A percentile compares a stretch with the other conserved stretches of the same genome.
Evolutionary conservation across 306 rosid genomes (phyloP).

Genomic region (Rubus idaeus): DNA sequence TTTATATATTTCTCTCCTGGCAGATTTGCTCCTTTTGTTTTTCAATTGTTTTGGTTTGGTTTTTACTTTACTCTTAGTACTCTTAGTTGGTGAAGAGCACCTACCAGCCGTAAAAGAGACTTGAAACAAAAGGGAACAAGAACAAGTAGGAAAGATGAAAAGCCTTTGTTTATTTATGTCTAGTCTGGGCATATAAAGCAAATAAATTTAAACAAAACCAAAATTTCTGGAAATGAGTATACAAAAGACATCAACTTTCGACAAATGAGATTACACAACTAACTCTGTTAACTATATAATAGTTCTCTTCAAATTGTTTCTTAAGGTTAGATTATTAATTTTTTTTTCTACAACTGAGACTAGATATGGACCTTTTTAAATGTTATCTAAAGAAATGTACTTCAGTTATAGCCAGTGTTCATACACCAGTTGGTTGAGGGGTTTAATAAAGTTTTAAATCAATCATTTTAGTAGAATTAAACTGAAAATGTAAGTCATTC

Average conservation of each 20-base stretch:
- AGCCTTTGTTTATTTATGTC: too few relatives aligned
- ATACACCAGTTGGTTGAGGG: too few relatives aligned
- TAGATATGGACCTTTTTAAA: too few relatives aligned
- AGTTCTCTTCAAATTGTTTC: not conserved
- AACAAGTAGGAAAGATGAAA: too few relatives aligned
- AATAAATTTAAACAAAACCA: not conserved
- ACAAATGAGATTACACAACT: not conserved
- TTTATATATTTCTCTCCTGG: not conserved
- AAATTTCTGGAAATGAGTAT: too few relatives aligned
- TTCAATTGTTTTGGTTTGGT: too few relatives aligned
- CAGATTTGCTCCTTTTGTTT: not conserved
- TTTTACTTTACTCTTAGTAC: not conserved
- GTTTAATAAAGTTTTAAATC: not conserved
- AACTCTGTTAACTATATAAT: not conserved
- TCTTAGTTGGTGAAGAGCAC: not conserved
- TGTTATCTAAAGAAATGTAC: too few relatives aligned
- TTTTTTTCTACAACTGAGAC: not conserved
- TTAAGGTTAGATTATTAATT: not conserved
- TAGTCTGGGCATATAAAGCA: not conserved
- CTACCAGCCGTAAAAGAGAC: not conserved
- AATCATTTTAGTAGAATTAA: not conserved
- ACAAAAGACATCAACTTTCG: not conserved
- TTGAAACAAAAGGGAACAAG: not conserved
- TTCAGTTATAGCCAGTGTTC: not conserved
- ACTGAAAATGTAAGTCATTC: not conserved